phyloP scores from a whole-genome alignment of 1,284 basidiomycete species.

The Xerocomus nothofagi region DNA sequence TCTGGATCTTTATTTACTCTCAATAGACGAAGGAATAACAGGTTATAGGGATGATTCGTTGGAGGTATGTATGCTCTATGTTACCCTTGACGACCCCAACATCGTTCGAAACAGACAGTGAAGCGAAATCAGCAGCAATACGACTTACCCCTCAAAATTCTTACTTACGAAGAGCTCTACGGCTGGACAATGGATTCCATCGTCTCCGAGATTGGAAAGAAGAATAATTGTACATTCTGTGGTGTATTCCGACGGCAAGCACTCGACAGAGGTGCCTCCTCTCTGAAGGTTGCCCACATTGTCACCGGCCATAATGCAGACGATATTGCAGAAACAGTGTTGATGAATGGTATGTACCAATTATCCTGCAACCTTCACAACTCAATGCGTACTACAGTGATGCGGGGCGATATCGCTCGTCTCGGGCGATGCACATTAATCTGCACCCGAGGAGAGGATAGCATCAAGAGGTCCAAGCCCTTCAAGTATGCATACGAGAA shows the following conservation, averaged over 20 bases:
- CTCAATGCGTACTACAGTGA: slow-evolving; percentile 56
- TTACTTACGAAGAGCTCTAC: slow-evolving; percentile 95
- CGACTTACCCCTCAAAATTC: slow-evolving; percentile 91
- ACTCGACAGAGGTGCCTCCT: slow-evolving; percentile 89
- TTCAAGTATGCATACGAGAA: slow-evolving; percentile 99
- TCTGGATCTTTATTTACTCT: slow-evolving; percentile 88
- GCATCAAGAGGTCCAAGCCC: slow-evolving; percentile 95
- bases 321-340: slow-evolving; percentile 96
- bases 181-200: slow-evolving; percentile 99
- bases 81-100: slow-evolving; percentile 3
- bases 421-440: slow-evolving; percentile 93
- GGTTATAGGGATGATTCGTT: slow-evolving; percentile 98
- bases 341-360: slow-evolving; percentile 91
- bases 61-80: slow-evolving; percentile 58
- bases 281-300: slow-evolving; percentile 92
- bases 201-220: slow-evolving; percentile 90
- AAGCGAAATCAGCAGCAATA: slow-evolving; percentile 98
- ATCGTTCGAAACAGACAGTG: slow-evolving; percentile 70
- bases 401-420: slow-evolving; percentile 95
- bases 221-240: slow-evolving; percentile 99
- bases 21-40: slow-evolving; percentile 98
- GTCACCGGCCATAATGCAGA: slow-evolving; percentile 99
- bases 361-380: neutral
- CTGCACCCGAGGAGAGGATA: slow-evolving; percentile 91
- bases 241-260: slow-evolving; percentile 97